A percentile compares a stretch with the other conserved stretches of the same genome.
Evolutionary conservation across 805 yeast genomes (phyloP).

Genomic region (Cyberlindnera samutprakarnensis): DNA sequence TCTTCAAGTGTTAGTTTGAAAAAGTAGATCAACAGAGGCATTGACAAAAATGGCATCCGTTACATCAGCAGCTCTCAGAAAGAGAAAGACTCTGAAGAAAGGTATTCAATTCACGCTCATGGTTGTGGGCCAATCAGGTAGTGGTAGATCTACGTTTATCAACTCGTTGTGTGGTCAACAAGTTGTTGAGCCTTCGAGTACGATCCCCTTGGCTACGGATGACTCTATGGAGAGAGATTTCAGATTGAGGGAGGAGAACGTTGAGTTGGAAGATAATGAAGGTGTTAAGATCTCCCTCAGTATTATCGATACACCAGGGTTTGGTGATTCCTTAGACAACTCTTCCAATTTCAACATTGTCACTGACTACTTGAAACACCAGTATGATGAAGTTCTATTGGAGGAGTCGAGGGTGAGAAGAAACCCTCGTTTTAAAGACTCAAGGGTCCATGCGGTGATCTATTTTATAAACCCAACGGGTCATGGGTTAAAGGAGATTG

Average conservation of each 20-base stretch:
- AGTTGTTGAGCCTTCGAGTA: constrained; percentile 66
- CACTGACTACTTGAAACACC: constrained; percentile 75
- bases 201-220: constrained; percentile 49
- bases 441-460: constrained; percentile 69
- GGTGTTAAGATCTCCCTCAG: constrained; percentile 75
- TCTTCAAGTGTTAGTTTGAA: no score
- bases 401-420: constrained; percentile 79
- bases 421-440: constrained; percentile 80
- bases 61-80: constrained; percentile 52
- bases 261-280: constrained; percentile 80
- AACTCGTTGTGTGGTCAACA: constrained; percentile 86
- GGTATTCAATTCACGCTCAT: constrained; percentile 79
- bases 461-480: constrained; percentile 82
- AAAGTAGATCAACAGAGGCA: not conserved
- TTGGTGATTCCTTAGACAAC: constrained; percentile 69
- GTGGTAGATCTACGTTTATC: constrained; percentile 88
- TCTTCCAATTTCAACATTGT: constrained; percentile 58
- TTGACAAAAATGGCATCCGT: constrained; percentile 35
- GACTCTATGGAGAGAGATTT: constrained; percentile 41
- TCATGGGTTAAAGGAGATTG: constrained; percentile 72
- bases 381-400: constrained; percentile 72
- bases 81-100: constrained; percentile 74
- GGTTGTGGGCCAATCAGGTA: constrained; percentile 83
- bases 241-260: constrained; percentile 67
- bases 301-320: constrained; percentile 78